Evolutionary conservation across 352 stramenopile species (phyloP), one percentile per base, ranked within the genome.

Genomic region (Aphanomyces stellatus): DNA sequence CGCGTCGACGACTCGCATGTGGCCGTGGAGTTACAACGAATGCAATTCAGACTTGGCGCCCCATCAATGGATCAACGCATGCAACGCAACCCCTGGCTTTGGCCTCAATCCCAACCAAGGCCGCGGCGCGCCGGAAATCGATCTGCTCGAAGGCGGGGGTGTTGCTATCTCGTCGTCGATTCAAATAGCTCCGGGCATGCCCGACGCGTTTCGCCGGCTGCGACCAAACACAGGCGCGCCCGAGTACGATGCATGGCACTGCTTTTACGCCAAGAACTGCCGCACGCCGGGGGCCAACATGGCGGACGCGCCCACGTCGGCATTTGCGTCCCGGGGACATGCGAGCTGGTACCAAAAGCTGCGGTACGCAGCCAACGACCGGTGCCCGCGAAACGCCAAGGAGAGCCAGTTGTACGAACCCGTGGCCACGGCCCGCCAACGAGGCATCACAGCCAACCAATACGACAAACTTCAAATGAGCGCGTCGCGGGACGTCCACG

Each of bases 251-350:
- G 13, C 1, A 19, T 69, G 75, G 63, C 94, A 74, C 65, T 92
- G 96, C 59, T 76, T 92, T 82, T 87, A 97, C 7, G 89, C 88
- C 90, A 88, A 97, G 37, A 96, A 79, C 69, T 87, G 87, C 51
- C 90, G 37, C n/a, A 46, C 37, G n/a, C 37, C 37, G 13, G 37
- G 37, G 11, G 37, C 37, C n/a, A 46, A 46, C n/a, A 46, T 81
- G 3, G 83, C 92, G 0, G 73, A 85, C 1, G 73, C 76, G 53
- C 88, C 85, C 64, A 96, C 96, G 0, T 87, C 94, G 3, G 87
- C 86, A 31, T 88, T 86, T 61, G 48, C 71, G 11, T 17, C 69
- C 28, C 74, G 79, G 6, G 64, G 71, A 10, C 78, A 88, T 66
- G 77, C 80, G 34, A 82, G 73, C 0, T 46, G 37, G 37, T 46